Evolutionary conservation across 2,329 filamentous ascomycete species (phyloP), one percentile per base, ranked within the genome.

Genomic region (Penicillium palitans): DNA sequence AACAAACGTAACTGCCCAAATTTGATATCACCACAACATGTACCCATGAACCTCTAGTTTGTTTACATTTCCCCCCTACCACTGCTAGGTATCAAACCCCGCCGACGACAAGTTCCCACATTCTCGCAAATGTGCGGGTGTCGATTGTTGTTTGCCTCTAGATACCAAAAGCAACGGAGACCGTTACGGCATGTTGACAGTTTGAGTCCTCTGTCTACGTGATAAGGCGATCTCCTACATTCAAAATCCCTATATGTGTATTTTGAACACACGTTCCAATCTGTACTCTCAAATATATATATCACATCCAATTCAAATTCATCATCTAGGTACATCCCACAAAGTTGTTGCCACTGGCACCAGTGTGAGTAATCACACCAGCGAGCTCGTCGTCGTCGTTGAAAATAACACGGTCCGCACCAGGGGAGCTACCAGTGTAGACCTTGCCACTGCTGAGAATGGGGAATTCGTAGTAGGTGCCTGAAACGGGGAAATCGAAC

Each of bases 321-420:
- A 52, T 40, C 13, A 33, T 57, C 21, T 62, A 66, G 39, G 33
- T 52, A 60, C 87, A 90, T n/a, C 79, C 82, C 56, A 90, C 85
- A 74, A 90, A 90, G 74, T 83, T 79, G 71, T 90, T 86, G 8
- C 86, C 86, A 51, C 81, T 84, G 19, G 88, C 87, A 29, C 88
- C 88, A 24, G 85, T 88, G 68, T 90, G 88, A 0, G 88, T 90
- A 61, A 90, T 88, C 29, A 83, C 77, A 39, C 86, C 87, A 15
- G 86, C 87, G 45, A 84, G 80, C 57, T 81, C 59, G 65, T 87
- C 83, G 17, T 74, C 60, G 0, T 68, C 78, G 68, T 85, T 87
- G 76, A 90, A 85, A 33, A 89, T 74, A 53, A 90, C 84, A 50
- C 88, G 84, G 70, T 90, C 87, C 19, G 88, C 76, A 39, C 88